Conservation (phyloP, 202 grass and related monocot genomes). For the Miscanthus sacchariflorus region DNA sequence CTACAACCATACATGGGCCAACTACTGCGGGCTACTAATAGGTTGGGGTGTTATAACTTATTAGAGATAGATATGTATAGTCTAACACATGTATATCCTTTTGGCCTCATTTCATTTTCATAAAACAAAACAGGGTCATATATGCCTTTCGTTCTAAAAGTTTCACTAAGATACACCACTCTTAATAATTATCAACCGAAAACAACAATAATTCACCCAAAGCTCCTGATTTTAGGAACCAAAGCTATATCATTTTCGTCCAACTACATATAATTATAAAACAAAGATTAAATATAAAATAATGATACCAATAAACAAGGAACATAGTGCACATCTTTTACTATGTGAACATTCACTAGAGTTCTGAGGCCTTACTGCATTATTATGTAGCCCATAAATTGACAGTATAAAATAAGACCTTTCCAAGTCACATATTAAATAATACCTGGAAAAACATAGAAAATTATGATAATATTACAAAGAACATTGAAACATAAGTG, state of each 20-base stretch:
- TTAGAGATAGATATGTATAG: no score
- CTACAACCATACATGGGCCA: neutral
- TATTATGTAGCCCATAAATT: conserved; percentile 74
- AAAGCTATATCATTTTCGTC: neutral
- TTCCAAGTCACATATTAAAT: conserved; percentile 77
- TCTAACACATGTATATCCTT: neutral
- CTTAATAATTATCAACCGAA: neutral
- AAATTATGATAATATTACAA: neutral
- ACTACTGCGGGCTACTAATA: neutral
- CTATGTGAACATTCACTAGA: neutral
- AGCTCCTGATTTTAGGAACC: neutral
- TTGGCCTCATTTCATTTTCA: neutral
- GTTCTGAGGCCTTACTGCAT: conserved; percentile 72
- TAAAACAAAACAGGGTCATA: neutral
- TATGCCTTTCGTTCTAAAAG: neutral
- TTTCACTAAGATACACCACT: neutral
- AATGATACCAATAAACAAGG: neutral
- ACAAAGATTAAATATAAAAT: neutral
- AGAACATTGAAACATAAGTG: conserved; percentile 25
- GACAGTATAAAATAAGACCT: conserved; percentile 84
- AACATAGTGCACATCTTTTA: conserved; percentile 25
- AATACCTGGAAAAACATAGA: conserved; percentile 72
- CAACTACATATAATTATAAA: neutral
- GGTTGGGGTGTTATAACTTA: no score
- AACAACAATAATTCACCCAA: neutral